These are phyloP conservation scores for Fusarium tjaetaba DNA, from an alignment of 2,329 filamentous ascomycete genomes.

Conservation along the genomic window DNA sequence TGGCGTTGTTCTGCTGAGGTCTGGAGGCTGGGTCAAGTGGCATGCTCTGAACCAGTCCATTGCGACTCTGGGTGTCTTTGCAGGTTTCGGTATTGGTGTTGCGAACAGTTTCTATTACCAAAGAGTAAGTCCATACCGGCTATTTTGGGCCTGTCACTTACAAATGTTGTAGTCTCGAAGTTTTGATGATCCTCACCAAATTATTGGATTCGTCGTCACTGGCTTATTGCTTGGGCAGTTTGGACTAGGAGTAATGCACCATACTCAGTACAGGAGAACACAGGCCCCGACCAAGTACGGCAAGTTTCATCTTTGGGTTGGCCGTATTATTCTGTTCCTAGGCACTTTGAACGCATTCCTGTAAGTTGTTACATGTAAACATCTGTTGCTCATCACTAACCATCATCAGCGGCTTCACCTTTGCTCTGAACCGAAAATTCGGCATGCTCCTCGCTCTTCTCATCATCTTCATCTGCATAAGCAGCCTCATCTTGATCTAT, in stretches of 20 bases:
- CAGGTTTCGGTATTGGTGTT: constrained; percentile 64
- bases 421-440: constrained; percentile 61
- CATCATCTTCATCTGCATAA: constrained; percentile 55
- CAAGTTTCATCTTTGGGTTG: constrained; percentile 66
- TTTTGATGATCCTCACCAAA: constrained; percentile 65
- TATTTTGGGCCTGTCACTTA: constrained; percentile 6
- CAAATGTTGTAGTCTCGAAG: constrained; percentile 56
- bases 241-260: constrained; percentile 64
- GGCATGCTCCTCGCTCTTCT: constrained; percentile 60
- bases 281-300: constrained; percentile 60
- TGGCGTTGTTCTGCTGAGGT: constrained; percentile 63
- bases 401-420: constrained; percentile 61
- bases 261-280: constrained; percentile 62
- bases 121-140: constrained; percentile 54
- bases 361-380: constrained; percentile 49
- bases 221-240: constrained; percentile 63
- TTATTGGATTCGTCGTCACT: constrained; percentile 66
- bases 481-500: constrained; percentile 51
- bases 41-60: constrained; percentile 65
- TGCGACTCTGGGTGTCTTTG: constrained; percentile 58
- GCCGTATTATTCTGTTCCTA: constrained; percentile 62
- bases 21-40: constrained; percentile 62
- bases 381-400: neutral
- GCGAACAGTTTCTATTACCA: constrained; percentile 63
- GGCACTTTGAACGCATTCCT: constrained; percentile 67